Base-by-base conservation (phyloP, 129 eudicot species). In the Cynara cardunculus region DNA sequence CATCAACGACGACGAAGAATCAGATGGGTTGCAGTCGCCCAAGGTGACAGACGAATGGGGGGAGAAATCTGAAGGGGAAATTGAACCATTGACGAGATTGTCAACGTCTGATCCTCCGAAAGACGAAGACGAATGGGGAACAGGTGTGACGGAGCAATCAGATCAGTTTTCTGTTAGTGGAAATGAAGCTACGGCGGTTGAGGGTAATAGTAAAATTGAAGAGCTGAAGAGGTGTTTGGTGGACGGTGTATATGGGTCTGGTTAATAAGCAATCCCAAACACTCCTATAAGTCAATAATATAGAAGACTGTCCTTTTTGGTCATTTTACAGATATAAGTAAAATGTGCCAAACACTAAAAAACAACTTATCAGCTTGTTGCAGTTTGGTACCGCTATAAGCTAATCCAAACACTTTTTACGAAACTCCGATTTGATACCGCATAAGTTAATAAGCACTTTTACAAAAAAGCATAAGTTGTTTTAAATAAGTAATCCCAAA, bases 111-210 rank as follows among this genome's bases (percentile, higher is more conserved):
- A 90, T 83, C 97, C 98, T 27, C 93, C 98, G 0, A 74, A 37
- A 66, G 84, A 86, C 37, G 97, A 86, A 62, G 98, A 91, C 65
- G 98, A 91, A 75, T 94, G 97, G 98, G 97, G 97, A 13, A 72
- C 69, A 21, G 75, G 18, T 10, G 84, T 37, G 22, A 16, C 18
- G 25, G 75, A 34, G 31, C 69, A 69, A 10, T 24, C 25, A 1
- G 59, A 56, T 3, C 78, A 34, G 11, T 24, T 18, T 73, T 82
- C 71, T 12, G 79, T 19, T 5, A 41, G 35, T 7, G 91, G 92
- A 0, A 90, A 86, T 26, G 70, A 22, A 25, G 44, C 25, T 31
- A 74, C 21, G 68, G 69, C 1, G 5, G 85, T 19, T 24, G 84
- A 72, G 27, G 83, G 25, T n/a, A 32, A 25, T 56, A 76, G 71